Base-by-base conservation (phyloP, 2,329 filamentous ascomycete genomes). In the Hypomyces perniciosus region DNA sequence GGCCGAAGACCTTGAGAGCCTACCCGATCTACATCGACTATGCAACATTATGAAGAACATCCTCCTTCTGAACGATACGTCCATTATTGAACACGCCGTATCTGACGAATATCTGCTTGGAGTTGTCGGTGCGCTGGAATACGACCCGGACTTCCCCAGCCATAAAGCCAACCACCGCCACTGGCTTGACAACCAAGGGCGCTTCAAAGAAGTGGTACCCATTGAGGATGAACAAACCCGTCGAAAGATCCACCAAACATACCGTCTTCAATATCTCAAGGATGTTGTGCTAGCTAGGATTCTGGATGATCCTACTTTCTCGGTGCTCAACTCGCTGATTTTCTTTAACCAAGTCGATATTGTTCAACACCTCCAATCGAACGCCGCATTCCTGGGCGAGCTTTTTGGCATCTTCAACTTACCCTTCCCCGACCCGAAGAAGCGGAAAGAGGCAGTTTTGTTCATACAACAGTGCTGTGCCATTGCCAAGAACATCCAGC, bases 311-410 rank as follows among this genome's bases (percentile, higher is more conserved):
- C 92, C 92, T 45, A 99, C 93, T 20, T 99, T 97, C 68, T 95
- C 90, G 27, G 91, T 97, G 28, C 83, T 99, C 57, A 99, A 97
- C 71, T 96, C 90, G 46, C 80, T 97, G 60, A 99, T 99, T 59
- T 99, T 96, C 74, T 99, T 95, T 77, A 93, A 97, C 72, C 93
- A 99, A 72, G 91, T 97, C 61, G 93, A 97, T 64, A 96, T 99
- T 64, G 86, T 99, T 45, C 88, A 92, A 63, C 89, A 97, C 69
- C 77, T 99, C n/a, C 91, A 96, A 68, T 78, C 77, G 28, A 96
- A 96, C 61, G 75, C 75, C 1, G 71, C 72, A 2, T 96, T 96
- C 62, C 73, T 97, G 29, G 84, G 83, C 58, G 89, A 96, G 55
- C 78, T 97, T 4, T 99, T 97, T 66, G 79, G 80, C 48, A 90